Evolutionary conservation across 768 basidiomycete species (phyloP).

Genomic region (Leccinum imitatum): DNA sequence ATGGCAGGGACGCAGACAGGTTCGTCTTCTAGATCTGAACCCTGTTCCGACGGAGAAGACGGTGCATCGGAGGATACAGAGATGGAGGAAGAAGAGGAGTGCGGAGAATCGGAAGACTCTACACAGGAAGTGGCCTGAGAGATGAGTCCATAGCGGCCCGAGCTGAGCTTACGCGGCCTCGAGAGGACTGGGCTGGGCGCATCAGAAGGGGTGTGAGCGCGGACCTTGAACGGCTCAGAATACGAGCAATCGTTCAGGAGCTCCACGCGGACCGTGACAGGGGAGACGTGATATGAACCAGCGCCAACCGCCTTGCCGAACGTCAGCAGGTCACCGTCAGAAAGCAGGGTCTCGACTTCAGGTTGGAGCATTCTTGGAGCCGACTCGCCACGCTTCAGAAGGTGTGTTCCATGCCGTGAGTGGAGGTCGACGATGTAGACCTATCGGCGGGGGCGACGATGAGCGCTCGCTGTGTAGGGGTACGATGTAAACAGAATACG

Average conservation of each 20-base stretch:
- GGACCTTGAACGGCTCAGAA: constrained; percentile 21
- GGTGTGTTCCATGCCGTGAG: constrained; percentile 77
- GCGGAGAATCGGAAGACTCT: constrained; percentile 29
- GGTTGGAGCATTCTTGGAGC: constrained; percentile 49
- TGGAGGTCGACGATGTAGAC: constrained; percentile 67
- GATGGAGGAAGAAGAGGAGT: constrained; percentile 39
- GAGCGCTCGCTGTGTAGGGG: constrained; percentile 11
- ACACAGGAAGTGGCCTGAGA: constrained; percentile 23
- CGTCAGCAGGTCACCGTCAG: constrained; percentile 69
- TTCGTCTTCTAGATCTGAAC: constrained; percentile 60
- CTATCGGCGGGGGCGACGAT: constrained; percentile 33
- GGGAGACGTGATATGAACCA: constrained; percentile 57
- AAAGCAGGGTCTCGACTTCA: constrained; percentile 54
- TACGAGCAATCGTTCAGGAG: constrained; percentile 34
- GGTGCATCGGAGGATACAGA: constrained; percentile 38
- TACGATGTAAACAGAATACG: constrained; percentile 13
- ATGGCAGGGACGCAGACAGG: constrained; percentile 17
- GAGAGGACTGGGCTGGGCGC: constrained; percentile 30
- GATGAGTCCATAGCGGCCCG: constrained; percentile 67
- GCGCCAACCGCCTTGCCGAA: constrained; percentile 77
- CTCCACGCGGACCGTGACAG: constrained; percentile 61
- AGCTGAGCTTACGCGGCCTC: constrained; percentile 34
- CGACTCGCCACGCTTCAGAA: constrained; percentile 53
- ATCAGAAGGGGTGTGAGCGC: constrained; percentile 14
- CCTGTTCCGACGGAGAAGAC: constrained; percentile 33